These are phyloP conservation scores for Curvularia lunata DNA, from an alignment of 2,329 filamentous ascomycete species.

Conservation along the genomic window DNA sequence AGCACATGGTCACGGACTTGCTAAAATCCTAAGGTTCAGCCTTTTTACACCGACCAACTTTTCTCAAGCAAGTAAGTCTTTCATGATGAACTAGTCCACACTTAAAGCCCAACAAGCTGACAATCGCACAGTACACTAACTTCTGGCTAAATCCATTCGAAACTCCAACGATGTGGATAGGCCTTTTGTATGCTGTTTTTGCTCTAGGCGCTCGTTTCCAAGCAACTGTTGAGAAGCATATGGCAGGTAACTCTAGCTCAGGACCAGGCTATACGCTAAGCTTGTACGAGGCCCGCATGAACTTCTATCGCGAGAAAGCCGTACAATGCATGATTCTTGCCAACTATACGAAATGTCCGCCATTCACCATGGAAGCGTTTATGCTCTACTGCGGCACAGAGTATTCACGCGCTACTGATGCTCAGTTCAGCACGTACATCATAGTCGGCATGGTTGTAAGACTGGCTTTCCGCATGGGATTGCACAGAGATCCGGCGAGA, in stretches of 20 bases:
- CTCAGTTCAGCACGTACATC: conserved; percentile 40
- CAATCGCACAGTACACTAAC: conserved; percentile 45
- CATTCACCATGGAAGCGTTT: conserved; percentile 41
- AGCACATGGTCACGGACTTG: background rate
- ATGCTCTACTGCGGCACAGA: conserved; percentile 42
- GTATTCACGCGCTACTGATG: conserved; percentile 37
- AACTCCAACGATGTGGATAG: conserved; percentile 53
- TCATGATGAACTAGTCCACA: no score
- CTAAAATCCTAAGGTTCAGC: conserved; percentile 31
- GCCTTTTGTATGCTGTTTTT: conserved; percentile 53
- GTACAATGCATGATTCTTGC: conserved; percentile 43
- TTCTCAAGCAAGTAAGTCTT: conserved; percentile 32
- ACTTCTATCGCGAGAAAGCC: conserved; percentile 41
- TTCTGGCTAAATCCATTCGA: conserved; percentile 53
- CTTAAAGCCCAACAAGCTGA: conserved; percentile 7
- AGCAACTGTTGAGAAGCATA: conserved; percentile 21
- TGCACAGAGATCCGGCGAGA: conserved; percentile 51
- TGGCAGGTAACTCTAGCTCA: background rate
- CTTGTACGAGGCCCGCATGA: conserved; percentile 30
- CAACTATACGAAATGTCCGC: conserved; percentile 46
- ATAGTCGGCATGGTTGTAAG: conserved; percentile 41
- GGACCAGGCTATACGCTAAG: conserved; percentile 16
- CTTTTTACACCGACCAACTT: conserved; percentile 41
- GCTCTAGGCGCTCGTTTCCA: conserved; percentile 37
- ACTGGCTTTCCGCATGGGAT: conserved; percentile 50